Percentiles rank a stretch among this genome's conserved stretches.
phyloP scores from a whole-genome alignment of 257 asterid species.

The Primulina eburnea region DNA sequence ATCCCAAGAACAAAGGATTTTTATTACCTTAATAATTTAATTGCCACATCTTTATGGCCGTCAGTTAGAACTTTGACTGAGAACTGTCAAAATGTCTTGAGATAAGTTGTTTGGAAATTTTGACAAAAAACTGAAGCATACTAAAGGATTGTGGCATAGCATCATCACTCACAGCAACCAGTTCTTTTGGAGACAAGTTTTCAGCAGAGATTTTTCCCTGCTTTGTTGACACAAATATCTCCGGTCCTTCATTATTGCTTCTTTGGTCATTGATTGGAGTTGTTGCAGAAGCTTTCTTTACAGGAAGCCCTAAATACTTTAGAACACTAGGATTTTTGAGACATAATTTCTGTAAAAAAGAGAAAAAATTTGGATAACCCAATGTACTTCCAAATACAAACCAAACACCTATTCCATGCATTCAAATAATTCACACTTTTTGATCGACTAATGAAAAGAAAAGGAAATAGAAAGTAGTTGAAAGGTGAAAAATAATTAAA shows the following conservation, averaged over 20 bases:
- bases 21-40: constrained; percentile 53
- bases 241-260: constrained; percentile 28
- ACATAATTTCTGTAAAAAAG: background rate
- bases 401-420: too few relatives aligned
- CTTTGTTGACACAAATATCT: constrained; percentile 35
- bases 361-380: too few relatives aligned
- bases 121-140: background rate
- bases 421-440: too few relatives aligned
- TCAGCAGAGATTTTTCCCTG: constrained; percentile 45
- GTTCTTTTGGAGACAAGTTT: constrained; percentile 59
- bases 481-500: too few relatives aligned
- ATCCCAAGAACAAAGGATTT: constrained; percentile 16
- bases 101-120: constrained; percentile 21
- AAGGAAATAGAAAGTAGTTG: too few relatives aligned
- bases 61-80: constrained; percentile 46
- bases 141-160: constrained; percentile 2
- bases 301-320: constrained; percentile 66
- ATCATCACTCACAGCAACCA: constrained; percentile 59
- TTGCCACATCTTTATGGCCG: constrained; percentile 55
- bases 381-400: too few relatives aligned
- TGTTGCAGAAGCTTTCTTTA: constrained; percentile 34
- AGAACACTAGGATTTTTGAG: constrained; percentile 48
- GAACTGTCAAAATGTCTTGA: constrained; percentile 46
- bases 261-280: constrained; percentile 34
- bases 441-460: too few relatives aligned